Evolutionary conservation across 2,329 filamentous ascomycete species (phyloP), one percentile per base, ranked within the genome.

Genomic region (Penicillium digitatum): DNA sequence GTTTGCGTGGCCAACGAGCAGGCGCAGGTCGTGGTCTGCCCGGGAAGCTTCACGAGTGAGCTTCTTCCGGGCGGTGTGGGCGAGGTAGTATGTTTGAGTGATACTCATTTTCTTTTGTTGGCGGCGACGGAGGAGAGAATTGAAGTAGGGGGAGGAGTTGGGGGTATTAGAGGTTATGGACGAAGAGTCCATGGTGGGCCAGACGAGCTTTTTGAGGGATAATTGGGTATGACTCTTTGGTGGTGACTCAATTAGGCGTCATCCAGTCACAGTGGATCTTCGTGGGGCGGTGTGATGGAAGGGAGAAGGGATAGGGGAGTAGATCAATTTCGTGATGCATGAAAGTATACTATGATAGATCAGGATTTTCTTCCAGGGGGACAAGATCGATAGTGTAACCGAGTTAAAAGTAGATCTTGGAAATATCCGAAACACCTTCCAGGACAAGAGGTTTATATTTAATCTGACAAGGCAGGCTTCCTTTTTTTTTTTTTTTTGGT

Each of bases 11-110:
- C 93, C 94, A 67, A 99, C 94, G 58, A 99, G 88, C 43, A 95
- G 85, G 72, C 93, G 87, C 61, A 99, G 89, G 81, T 97, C 87
- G 82, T 97, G 94, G 73, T 97, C 93, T 68, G 90, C 81, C 69
- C 88, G 87, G 76, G 87, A 85, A 79, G 94, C 94, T 80, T 97
- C 93, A 62, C 83, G 84, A 63, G 91, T 91, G 71, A 99, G 91
- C 90, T 99, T 99, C 68, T 87, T 88, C 75, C 94, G 87, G 72
- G 94, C 94, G 77, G 92, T 93, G 82, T 96, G 92, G 73, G 94
- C 94, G 69, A 97, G 88, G 81, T 90, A 96, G 87, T 97, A 99
- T 59, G 93, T 97, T 79, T 96, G 91, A 27, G 93, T 95, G 79
- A 97, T 88, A 74, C 89, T 95, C 94, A 97, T 97, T 79, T 88